A percentile compares a stretch with the other conserved stretches of the same genome.
Evolutionary conservation across 139 green algal species (phyloP).

Genomic region (Chlamydomonas schloesseri): DNA sequence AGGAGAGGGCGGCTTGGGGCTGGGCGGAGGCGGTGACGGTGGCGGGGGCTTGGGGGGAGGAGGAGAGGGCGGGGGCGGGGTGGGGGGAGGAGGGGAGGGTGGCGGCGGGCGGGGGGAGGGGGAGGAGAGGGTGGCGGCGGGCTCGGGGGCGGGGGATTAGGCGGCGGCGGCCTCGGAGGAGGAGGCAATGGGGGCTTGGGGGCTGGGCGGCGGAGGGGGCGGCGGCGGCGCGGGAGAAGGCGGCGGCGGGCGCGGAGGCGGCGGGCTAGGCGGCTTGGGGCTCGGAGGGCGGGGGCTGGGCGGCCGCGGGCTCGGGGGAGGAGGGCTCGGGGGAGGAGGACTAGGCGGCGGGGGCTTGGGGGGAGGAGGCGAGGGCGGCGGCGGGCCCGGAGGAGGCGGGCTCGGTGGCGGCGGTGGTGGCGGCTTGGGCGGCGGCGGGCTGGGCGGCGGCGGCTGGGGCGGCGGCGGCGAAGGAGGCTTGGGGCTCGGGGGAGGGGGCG

Average conservation of each 20-base stretch:
- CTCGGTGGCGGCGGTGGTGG: neutral
- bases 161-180: neutral
- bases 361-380: neutral
- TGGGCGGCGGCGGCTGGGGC: neutral
- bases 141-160: neutral
- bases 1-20: neutral
- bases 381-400: constrained; percentile 4
- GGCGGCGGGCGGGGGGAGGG: neutral
- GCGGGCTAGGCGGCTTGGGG: neutral
- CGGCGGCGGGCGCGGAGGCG: neutral
- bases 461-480: neutral
- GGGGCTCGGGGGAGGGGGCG: neutral
- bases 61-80: neutral
- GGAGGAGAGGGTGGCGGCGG: neutral
- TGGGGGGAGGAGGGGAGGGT: neutral
- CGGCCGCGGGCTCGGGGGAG: neutral
- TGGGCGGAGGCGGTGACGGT: neutral
- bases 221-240: neutral
- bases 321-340: neutral
- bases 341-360: neutral
- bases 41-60: neutral
- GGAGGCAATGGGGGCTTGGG: neutral
- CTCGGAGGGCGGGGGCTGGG: neutral
- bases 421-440: neutral
- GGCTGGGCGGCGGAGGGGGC: neutral